A percentile compares a stretch with the other conserved stretches of the same genome.
Conservation (phyloP, 495 filamentous ascomycete species). For the Aspergillus cavernicola region DNA sequence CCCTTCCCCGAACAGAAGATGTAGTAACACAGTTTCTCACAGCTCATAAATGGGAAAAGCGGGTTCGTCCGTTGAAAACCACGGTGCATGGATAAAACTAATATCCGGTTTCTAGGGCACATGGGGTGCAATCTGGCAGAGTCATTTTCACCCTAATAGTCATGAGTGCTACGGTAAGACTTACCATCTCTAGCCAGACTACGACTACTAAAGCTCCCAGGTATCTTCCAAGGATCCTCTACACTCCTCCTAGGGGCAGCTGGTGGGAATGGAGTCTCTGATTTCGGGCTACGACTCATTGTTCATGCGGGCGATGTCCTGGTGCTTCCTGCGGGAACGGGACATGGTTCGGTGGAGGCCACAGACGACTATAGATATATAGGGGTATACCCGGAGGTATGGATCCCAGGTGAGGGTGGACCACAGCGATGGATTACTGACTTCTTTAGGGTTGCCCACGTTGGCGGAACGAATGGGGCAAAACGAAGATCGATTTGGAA, state of each 20-base stretch:
- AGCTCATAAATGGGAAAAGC: constrained; percentile 8
- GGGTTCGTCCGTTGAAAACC: background rate
- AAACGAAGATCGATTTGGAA: background rate
- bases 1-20: constrained; percentile 14
- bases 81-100: background rate
- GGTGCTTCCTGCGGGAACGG: constrained; percentile 10
- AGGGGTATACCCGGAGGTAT: constrained; percentile 8
- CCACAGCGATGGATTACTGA: background rate
- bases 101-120: background rate
- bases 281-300: background rate
- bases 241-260: constrained; percentile 4
- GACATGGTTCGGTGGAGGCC: background rate
- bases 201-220: background rate
- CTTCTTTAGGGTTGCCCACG: constrained; percentile 7
- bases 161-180: constrained; percentile 9
- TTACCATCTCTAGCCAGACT: background rate
- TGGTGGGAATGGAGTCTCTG: background rate
- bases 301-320: constrained; percentile 8
- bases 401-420: background rate
- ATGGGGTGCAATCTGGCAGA: constrained; percentile 2
- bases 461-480: constrained; percentile 4
- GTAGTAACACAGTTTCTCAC: constrained; percentile 1
- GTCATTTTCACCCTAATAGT: constrained; percentile 11
- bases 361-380: constrained; percentile 8
- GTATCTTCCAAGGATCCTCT: constrained; percentile 3